A percentile compares a stretch with the other conserved stretches of the same genome.
Conservation (phyloP, 1,284 basidiomycete genomes). For the Boletus albobrunnescens region DNA sequence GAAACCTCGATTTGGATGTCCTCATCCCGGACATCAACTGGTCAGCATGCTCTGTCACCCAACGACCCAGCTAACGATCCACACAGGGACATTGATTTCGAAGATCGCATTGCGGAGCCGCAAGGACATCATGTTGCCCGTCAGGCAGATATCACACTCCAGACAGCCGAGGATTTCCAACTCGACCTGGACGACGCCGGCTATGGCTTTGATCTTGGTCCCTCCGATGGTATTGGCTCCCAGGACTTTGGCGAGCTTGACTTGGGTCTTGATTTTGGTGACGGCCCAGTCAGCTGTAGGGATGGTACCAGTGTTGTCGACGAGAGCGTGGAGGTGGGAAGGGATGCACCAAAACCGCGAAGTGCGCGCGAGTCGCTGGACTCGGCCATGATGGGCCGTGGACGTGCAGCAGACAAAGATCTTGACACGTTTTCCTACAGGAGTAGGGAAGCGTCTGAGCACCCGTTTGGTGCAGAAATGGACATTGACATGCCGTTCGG, state of each 20-base stretch:
- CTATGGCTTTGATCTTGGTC: conserved; percentile 66
- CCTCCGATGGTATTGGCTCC: conserved; percentile 78
- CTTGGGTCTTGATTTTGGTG: conserved; percentile 69
- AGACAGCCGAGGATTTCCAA: conserved; percentile 63
- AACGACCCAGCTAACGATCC: conserved; percentile 2
- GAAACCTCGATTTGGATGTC: conserved; percentile 71
- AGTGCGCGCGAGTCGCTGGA: conserved; percentile 54
- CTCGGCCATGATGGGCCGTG: conserved; percentile 51
- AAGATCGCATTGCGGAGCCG: conserved; percentile 60
- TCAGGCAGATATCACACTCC: conserved; percentile 79
- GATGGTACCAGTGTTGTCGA: conserved; percentile 48
- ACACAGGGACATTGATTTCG: conserved; percentile 70
- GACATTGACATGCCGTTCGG: conserved; percentile 58
- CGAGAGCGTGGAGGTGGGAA: conserved; percentile 69
- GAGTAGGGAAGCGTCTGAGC: conserved; percentile 61
- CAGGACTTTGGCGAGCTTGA: conserved; percentile 77
- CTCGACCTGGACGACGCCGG: conserved; percentile 57
- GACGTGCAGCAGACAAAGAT: conserved; percentile 43
- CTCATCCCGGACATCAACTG: conserved; percentile 81
- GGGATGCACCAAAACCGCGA: conserved; percentile 56
- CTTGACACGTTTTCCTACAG: conserved; percentile 58
- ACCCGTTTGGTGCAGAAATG: conserved; percentile 58
- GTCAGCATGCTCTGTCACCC: conserved; percentile 36
- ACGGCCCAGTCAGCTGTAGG: conserved; percentile 41
- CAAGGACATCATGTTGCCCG: conserved; percentile 78